phyloP scores from a whole-genome alignment of 2,329 filamentous ascomycete genomes.

The Exophiala bonariae region DNA sequence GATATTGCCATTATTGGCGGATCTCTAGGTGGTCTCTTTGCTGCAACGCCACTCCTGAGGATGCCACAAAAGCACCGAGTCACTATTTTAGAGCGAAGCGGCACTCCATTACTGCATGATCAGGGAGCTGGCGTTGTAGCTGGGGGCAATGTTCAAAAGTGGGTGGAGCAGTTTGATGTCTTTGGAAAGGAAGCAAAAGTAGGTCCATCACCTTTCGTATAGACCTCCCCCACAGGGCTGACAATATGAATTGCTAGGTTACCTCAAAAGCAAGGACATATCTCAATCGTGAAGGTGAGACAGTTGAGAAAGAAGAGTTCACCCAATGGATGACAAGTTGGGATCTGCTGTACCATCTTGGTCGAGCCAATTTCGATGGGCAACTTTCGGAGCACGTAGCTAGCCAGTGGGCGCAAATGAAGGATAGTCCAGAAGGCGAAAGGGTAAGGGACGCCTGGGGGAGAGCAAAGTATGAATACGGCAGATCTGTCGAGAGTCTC shows the following conservation, averaged over 20 bases:
- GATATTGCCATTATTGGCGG: conserved; percentile 38
- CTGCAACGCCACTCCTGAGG: conserved; percentile 35
- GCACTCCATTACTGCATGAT: conserved; percentile 45
- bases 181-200: conserved; percentile 27
- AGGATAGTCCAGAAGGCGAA: background rate
- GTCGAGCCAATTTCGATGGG: conserved; percentile 48
- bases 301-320: conserved; percentile 23
- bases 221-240: too few relatives aligned
- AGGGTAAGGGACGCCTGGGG: background rate
- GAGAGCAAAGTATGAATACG: conserved; percentile 15
- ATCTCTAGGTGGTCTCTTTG: conserved; percentile 41
- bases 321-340: conserved; percentile 50
- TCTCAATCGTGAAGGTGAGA: conserved; percentile 16
- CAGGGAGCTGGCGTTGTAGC: conserved; percentile 52
- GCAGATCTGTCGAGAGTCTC: conserved; percentile 14
- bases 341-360: conserved; percentile 47
- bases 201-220: too few relatives aligned
- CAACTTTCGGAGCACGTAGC: conserved; percentile 3
- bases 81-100: conserved; percentile 47
- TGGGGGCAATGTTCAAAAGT: conserved; percentile 43
- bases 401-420: background rate
- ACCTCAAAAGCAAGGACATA: conserved; percentile 10
- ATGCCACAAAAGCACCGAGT: conserved; percentile 44
- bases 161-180: conserved; percentile 44
- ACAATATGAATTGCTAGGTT: conserved; percentile 1